Conservation (phyloP, 2,329 filamentous ascomycete species). For the Pezicula radicicola region DNA sequence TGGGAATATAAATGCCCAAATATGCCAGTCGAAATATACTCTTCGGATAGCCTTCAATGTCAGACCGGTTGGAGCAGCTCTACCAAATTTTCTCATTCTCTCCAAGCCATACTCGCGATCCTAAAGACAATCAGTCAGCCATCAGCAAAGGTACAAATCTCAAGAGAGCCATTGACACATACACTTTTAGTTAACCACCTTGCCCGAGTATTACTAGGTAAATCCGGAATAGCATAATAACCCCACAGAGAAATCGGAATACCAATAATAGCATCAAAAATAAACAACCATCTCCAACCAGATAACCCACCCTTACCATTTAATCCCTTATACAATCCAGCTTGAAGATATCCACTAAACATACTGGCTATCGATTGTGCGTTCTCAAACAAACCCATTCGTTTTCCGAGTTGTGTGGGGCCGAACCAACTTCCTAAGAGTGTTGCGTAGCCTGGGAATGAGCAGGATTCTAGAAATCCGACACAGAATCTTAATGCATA, state of each 20-base stretch:
- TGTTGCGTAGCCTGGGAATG: slow-evolving; percentile 2
- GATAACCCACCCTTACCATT: slow-evolving; percentile 14
- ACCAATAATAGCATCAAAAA: slow-evolving; percentile 20
- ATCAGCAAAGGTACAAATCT: slow-evolving; percentile 38
- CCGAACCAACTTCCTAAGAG: slow-evolving; percentile 4
- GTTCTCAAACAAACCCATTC: background rate
- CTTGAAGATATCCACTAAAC: slow-evolving; percentile 27
- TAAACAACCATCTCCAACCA: slow-evolving; percentile 22
- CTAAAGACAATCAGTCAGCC: slow-evolving; percentile 33
- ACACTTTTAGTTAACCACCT: slow-evolving; percentile 42
- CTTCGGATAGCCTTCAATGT: slow-evolving; percentile 1
- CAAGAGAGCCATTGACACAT: slow-evolving; percentile 42
- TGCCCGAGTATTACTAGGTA: slow-evolving; percentile 9
- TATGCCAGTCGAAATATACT: slow-evolving; percentile 30
- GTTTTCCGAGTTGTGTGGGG: slow-evolving; percentile 2
- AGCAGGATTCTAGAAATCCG: slow-evolving; percentile 17
- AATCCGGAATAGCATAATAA: slow-evolving; percentile 2
- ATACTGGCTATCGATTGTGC: background rate
- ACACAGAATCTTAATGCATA: slow-evolving; percentile 35
- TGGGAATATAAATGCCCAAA: slow-evolving; percentile 12
- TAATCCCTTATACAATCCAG: slow-evolving; percentile 17
- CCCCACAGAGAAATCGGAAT: slow-evolving; percentile 19
- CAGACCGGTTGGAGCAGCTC: background rate
- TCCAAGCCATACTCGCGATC: slow-evolving; percentile 39
- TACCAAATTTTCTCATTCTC: slow-evolving; percentile 2